A percentile compares a stretch with the other conserved stretches of the same genome.
Evolutionary conservation across 768 basidiomycete species (phyloP).

Genomic region (Collybiopsis confluens): DNA sequence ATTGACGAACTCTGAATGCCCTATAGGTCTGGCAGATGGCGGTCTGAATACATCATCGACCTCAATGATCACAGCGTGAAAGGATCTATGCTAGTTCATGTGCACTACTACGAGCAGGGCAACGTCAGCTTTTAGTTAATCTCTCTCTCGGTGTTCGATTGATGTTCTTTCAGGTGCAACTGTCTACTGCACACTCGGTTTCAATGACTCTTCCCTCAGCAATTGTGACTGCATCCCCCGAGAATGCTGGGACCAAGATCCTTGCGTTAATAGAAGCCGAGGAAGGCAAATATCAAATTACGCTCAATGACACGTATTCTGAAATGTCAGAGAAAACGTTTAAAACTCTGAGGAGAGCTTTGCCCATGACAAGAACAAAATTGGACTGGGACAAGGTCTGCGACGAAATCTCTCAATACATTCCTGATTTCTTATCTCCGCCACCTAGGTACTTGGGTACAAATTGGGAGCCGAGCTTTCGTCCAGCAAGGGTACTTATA

Average conservation of each 20-base stretch:
- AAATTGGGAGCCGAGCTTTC: slow-evolving; percentile 76
- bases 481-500: slow-evolving; percentile 57
- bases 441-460: slow-evolving; percentile 45
- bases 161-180: slow-evolving; percentile 66
- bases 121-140: slow-evolving; percentile 50
- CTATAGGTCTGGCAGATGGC: slow-evolving; percentile 92
- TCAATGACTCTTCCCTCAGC: slow-evolving; percentile 61
- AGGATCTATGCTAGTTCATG: slow-evolving; percentile 77
- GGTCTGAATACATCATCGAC: slow-evolving; percentile 80
- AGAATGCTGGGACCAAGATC: slow-evolving; percentile 60
- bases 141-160: background rate
- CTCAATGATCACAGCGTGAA: slow-evolving; percentile 53
- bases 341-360: slow-evolving; percentile 81
- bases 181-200: slow-evolving; percentile 68
- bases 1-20: background rate
- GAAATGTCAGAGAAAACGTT: slow-evolving; percentile 94
- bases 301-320: slow-evolving; percentile 77
- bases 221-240: slow-evolving; percentile 46
- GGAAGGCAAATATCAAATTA: slow-evolving; percentile 73
- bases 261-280: slow-evolving; percentile 80
- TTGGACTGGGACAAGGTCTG: slow-evolving; percentile 92
- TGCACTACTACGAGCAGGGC: slow-evolving; percentile 98
- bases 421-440: background rate
- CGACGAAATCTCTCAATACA: background rate
- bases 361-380: slow-evolving; percentile 91